Conservation (phyloP, 2,329 filamentous ascomycete species). For the Colletotrichum sidae region DNA sequence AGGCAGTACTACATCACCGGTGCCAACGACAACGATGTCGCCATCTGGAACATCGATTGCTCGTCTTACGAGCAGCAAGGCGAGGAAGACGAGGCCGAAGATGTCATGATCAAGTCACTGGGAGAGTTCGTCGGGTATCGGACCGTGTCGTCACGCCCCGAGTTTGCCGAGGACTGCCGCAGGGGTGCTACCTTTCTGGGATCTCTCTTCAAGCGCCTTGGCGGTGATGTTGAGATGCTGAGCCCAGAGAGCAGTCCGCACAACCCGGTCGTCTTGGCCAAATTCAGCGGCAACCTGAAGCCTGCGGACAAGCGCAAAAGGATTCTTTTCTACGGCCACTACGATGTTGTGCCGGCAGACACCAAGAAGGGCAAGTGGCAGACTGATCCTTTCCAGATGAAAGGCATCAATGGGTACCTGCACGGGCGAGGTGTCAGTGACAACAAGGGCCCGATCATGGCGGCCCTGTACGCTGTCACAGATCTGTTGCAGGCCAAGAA, state of each 20-base stretch:
- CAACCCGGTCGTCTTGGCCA: conserved; percentile 94
- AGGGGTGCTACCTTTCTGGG: conserved; percentile 92
- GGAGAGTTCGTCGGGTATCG: conserved; percentile 91
- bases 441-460: conserved; percentile 96
- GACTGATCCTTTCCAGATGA: conserved; percentile 88
- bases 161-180: conserved; percentile 91
- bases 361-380: conserved; percentile 86
- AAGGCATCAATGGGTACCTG: conserved; percentile 89
- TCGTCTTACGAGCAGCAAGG: conserved; percentile 37
- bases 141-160: conserved; percentile 87
- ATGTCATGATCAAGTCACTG: conserved; percentile 76
- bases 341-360: conserved; percentile 94
- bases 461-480: conserved; percentile 92
- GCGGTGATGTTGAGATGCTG: conserved; percentile 90
- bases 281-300: conserved; percentile 81
- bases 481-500: conserved; percentile 87
- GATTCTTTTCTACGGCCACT: conserved; percentile 97
- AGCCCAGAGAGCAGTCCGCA: conserved; percentile 77
- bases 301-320: conserved; percentile 78
- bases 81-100: conserved; percentile 55
- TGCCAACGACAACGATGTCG: conserved; percentile 89
- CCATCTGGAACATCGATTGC: conserved; percentile 81
- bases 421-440: conserved; percentile 97
- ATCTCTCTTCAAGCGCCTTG: conserved; percentile 90
- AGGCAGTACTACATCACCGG: conserved; percentile 93